A percentile compares a stretch with the other conserved stretches of the same genome.
phyloP scores from a whole-genome alignment of 2,329 filamentous ascomycete species.

The Fusarium lyarnte region DNA sequence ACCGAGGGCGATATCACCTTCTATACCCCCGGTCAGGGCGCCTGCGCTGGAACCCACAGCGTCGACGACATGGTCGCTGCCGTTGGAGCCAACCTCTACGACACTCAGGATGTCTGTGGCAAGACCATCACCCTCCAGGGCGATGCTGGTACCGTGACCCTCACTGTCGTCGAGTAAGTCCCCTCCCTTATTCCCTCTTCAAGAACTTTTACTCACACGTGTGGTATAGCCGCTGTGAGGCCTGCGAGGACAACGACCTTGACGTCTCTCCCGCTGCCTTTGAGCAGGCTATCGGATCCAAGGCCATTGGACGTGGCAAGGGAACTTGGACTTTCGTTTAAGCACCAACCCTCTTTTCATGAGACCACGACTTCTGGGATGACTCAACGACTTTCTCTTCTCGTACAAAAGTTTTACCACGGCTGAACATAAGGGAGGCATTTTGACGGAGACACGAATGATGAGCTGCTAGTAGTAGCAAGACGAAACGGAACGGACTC shows the following conservation, averaged over 20 bases:
- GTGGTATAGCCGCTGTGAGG: constrained; percentile 60
- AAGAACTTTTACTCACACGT: neutral
- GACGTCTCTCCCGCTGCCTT: constrained; percentile 61
- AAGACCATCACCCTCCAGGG: constrained; percentile 70
- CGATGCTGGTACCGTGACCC: constrained; percentile 58
- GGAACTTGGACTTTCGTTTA: constrained; percentile 18
- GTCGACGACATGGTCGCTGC: constrained; percentile 70
- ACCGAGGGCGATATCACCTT: constrained; percentile 53
- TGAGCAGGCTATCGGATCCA: constrained; percentile 52
- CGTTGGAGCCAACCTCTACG: constrained; percentile 73
- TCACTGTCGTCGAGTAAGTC: constrained; percentile 69
- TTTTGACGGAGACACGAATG: constrained; percentile 15
- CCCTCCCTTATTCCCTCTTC: neutral
- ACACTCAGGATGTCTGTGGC: constrained; percentile 69
- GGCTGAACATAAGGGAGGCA: constrained; percentile 20
- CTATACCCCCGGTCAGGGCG: constrained; percentile 72
- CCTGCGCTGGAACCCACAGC: constrained; percentile 70
- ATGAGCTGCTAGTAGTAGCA: constrained; percentile 15
- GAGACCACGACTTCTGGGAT: neutral
- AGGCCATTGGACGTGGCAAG: constrained; percentile 26
- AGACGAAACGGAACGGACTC: neutral
- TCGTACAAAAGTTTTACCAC: constrained; percentile 13
- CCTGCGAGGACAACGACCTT: constrained; percentile 57
- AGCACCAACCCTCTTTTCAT: constrained; percentile 5
- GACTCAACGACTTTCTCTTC: constrained; percentile 9